phyloP scores from a whole-genome alignment of 1,139 yeast genomes.

The Pichia norvegensis region DNA sequence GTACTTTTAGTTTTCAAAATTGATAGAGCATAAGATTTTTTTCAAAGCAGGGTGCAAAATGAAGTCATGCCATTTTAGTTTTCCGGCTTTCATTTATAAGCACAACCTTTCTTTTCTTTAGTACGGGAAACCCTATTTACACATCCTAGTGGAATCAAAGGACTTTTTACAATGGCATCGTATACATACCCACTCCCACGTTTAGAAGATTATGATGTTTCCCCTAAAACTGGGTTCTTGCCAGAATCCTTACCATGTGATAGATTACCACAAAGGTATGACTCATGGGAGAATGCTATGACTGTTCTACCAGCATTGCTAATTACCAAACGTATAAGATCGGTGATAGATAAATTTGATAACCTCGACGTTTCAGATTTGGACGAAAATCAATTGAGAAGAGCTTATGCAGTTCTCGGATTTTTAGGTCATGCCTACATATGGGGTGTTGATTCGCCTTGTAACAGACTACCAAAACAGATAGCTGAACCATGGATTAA shows the following conservation, averaged over 20 bases:
- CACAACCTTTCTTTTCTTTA: background rate
- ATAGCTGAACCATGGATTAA: slow-evolving; percentile 63
- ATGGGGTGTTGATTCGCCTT: slow-evolving; percentile 65
- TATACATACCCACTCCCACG: slow-evolving; percentile 32
- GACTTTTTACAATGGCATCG: slow-evolving; percentile 8
- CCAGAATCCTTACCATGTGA: slow-evolving; percentile 62
- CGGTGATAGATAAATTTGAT: slow-evolving; percentile 54
- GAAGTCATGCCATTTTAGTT: background rate
- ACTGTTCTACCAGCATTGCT: slow-evolving; percentile 64
- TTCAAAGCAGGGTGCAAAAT: too few species aligned
- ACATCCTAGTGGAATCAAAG: too few species aligned
- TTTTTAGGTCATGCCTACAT: slow-evolving; percentile 83
- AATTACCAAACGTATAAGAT: slow-evolving; percentile 54
- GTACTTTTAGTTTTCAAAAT: too few species aligned
- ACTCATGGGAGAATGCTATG: slow-evolving; percentile 72
- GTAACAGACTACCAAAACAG: slow-evolving; percentile 58
- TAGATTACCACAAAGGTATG: slow-evolving; percentile 50
- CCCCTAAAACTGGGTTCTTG: slow-evolving; percentile 65
- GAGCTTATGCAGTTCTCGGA: slow-evolving; percentile 74
- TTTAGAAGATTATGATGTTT: slow-evolving; percentile 61
- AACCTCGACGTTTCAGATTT: slow-evolving; percentile 41
- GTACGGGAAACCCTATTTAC: background rate
- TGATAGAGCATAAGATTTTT: too few species aligned
- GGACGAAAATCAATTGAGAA: slow-evolving; percentile 46
- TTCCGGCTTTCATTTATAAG: background rate